Percentiles rank a stretch among this genome's conserved stretches.
phyloP scores from a whole-genome alignment of 2,329 filamentous ascomycete genomes.

The Aspergillus sp. region DNA sequence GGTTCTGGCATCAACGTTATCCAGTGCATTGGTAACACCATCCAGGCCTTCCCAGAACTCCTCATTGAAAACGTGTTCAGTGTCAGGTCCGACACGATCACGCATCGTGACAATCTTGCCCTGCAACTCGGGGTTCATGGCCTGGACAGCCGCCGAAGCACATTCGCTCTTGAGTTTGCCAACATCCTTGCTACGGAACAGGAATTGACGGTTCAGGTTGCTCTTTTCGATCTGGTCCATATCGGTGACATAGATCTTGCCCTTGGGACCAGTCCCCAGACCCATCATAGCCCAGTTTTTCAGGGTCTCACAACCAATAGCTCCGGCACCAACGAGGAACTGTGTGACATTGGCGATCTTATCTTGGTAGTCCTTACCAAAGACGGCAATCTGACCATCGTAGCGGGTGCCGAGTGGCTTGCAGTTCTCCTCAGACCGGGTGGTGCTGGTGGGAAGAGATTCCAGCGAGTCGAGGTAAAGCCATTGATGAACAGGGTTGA shows the following conservation, averaged over 20 bases:
- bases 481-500: slow-evolving; percentile 92
- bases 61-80: slow-evolving; percentile 92
- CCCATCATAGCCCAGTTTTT: slow-evolving; percentile 99
- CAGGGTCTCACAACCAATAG: slow-evolving; percentile 97
- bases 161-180: slow-evolving; percentile 96
- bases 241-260: slow-evolving; percentile 89
- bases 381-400: slow-evolving; percentile 95
- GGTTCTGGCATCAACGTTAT: slow-evolving; percentile 95
- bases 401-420: slow-evolving; percentile 82
- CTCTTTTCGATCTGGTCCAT: slow-evolving; percentile 99
- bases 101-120: slow-evolving; percentile 83
- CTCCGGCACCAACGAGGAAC: slow-evolving; percentile 93
- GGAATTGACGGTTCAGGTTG: slow-evolving; percentile 94
- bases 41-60: slow-evolving; percentile 85
- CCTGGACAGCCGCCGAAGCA: slow-evolving; percentile 82
- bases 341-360: slow-evolving; percentile 88
- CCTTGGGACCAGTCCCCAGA: slow-evolving; percentile 80
- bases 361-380: slow-evolving; percentile 89
- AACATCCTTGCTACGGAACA: slow-evolving; percentile 92
- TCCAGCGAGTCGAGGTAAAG: slow-evolving; percentile 98
- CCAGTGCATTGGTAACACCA: slow-evolving; percentile 92
- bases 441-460: slow-evolving; percentile 73
- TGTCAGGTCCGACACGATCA: slow-evolving; percentile 88
- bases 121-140: slow-evolving; percentile 90
- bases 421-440: slow-evolving; percentile 82